Conservation (phyloP, 176 grass and related monocot species). For the Oryza longistaminata region DNA sequence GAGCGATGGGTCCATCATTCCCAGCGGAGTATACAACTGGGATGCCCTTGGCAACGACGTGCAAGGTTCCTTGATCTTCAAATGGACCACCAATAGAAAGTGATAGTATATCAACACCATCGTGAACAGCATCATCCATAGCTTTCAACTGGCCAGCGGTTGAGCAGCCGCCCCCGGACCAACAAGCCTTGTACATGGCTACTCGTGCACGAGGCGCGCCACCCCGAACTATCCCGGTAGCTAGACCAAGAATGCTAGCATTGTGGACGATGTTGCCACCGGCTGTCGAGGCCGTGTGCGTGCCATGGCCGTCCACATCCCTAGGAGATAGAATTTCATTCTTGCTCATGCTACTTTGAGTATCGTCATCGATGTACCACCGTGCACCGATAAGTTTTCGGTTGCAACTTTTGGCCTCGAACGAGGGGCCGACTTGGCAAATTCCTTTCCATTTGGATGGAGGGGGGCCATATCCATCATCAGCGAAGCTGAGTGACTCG, state of each 20-base stretch:
- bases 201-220: slow-evolving; percentile 14
- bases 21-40: background rate
- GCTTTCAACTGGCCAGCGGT: background rate
- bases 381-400: background rate
- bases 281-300: too few relatives aligned
- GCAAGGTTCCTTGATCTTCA: background rate
- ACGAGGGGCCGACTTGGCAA: background rate
- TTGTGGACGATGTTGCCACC: too few relatives aligned
- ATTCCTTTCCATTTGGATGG: slow-evolving; percentile 23
- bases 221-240: background rate
- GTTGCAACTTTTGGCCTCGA: background rate
- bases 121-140: slow-evolving; percentile 28
- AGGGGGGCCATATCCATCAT: background rate
- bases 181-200: slow-evolving; percentile 37
- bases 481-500: slow-evolving; percentile 16
- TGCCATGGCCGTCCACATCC: too few relatives aligned
- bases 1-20: background rate
- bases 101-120: slow-evolving; percentile 39
- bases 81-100: background rate
- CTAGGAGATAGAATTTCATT: too few relatives aligned
- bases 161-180: background rate
- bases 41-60: background rate
- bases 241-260: too few relatives aligned
- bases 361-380: too few relatives aligned
- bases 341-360: too few relatives aligned